Conservation (phyloP, 805 yeast species). For the Candida jianshihensis region DNA sequence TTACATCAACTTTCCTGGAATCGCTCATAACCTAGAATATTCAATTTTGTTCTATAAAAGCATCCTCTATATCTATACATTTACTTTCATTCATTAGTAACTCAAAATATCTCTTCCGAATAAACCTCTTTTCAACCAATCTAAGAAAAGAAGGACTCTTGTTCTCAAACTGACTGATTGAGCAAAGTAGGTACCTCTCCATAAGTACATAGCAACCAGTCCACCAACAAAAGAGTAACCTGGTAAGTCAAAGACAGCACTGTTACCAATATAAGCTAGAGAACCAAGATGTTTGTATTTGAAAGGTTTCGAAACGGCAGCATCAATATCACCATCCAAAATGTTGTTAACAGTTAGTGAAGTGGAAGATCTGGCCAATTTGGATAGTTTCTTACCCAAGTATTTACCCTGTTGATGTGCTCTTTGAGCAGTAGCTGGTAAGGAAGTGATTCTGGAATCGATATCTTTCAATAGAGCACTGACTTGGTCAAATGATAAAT, state of each 20-base stretch:
- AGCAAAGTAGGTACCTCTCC: slow-evolving; percentile 67
- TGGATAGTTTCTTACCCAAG: slow-evolving; percentile 52
- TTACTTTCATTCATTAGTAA: slow-evolving; percentile 1
- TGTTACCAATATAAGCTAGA: slow-evolving; percentile 61
- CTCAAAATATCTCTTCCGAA: slow-evolving; percentile 44
- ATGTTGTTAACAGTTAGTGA: slow-evolving; percentile 38
- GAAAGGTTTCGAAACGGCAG: slow-evolving; percentile 49
- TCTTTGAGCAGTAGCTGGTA: slow-evolving; percentile 72
- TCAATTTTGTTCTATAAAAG: neutral
- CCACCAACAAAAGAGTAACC: slow-evolving; percentile 61
- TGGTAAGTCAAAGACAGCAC: slow-evolving; percentile 63
- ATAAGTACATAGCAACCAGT: slow-evolving; percentile 59
- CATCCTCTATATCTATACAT: neutral
- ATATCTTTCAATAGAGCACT: slow-evolving; percentile 43
- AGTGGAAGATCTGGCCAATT: slow-evolving; percentile 39
- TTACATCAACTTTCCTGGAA: no score
- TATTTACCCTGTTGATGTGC: slow-evolving; percentile 68
- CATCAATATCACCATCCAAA: slow-evolving; percentile 50
- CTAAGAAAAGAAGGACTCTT: slow-evolving; percentile 56
- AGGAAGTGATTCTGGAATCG: slow-evolving; percentile 55
- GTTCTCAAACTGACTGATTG: slow-evolving; percentile 61
- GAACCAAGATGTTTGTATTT: slow-evolving; percentile 59
- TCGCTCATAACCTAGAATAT: no score
- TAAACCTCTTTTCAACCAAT: slow-evolving; percentile 59
- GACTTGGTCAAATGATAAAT: slow-evolving; percentile 46